These are phyloP conservation scores for Epichloe uncinata DNA, from an alignment of 2,329 filamentous ascomycete species.

Conservation along the genomic window DNA sequence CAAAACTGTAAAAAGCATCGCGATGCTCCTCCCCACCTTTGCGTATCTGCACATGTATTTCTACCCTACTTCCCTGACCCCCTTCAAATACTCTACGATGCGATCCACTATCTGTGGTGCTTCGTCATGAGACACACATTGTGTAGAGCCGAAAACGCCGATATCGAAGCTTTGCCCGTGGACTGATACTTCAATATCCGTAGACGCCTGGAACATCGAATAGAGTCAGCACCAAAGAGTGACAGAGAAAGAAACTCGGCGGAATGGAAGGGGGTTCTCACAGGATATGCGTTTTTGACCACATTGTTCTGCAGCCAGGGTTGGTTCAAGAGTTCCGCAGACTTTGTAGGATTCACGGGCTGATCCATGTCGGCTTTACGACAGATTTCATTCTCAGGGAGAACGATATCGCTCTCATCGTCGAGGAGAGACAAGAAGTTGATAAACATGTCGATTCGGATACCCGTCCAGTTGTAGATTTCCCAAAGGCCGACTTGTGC, in stretches of 20 bases:
- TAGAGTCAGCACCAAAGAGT: not conserved
- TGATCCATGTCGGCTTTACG: not conserved
- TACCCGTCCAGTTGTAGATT: conserved; percentile 61
- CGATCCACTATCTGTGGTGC: conserved; percentile 14
- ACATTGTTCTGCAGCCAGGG: conserved; percentile 11
- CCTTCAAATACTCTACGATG: conserved; percentile 11
- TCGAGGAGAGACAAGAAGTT: conserved; percentile 58
- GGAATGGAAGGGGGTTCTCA: conserved; percentile 9
- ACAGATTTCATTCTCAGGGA: not conserved
- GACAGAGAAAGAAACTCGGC: not conserved
- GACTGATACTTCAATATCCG: conserved; percentile 28
- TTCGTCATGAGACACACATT: conserved; percentile 13
- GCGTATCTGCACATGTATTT: not conserved
- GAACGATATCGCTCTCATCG: not conserved
- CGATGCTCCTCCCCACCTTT: no score
- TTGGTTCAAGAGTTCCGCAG: conserved; percentile 2
- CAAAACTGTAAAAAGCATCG: no score
- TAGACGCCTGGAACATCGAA: conserved; percentile 17
- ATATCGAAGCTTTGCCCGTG: conserved; percentile 20
- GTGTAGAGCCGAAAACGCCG: conserved; percentile 26
- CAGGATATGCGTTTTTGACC: conserved; percentile 15
- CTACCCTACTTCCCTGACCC: not conserved
- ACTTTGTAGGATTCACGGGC: not conserved
- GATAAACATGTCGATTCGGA: conserved; percentile 58
- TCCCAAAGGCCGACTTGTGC: conserved; percentile 54